Conservation (phyloP, 345 rosid genomes). For the Euphorbia pulcherrima region DNA sequence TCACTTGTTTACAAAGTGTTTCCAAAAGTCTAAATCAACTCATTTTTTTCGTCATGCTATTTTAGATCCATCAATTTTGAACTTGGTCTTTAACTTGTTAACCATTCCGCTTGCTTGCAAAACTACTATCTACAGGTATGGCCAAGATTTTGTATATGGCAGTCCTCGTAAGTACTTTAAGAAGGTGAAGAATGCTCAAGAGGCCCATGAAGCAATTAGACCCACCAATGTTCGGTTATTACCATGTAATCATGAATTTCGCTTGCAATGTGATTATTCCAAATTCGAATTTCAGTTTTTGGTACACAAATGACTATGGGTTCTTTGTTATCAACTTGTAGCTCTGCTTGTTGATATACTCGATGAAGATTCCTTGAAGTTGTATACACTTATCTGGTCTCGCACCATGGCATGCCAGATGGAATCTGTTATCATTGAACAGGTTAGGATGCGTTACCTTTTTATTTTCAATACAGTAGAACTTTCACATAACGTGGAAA, state of each 20-base stretch:
- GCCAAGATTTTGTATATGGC: slow-evolving; percentile 51
- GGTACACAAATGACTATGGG: slow-evolving; percentile 6
- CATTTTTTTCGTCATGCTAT: background rate
- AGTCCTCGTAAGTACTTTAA: slow-evolving; percentile 72
- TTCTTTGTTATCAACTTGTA: slow-evolving; percentile 34
- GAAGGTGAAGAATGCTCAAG: slow-evolving; percentile 97
- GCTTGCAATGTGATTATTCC: slow-evolving; percentile 13
- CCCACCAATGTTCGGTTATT: slow-evolving; percentile 76
- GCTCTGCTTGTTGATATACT: slow-evolving; percentile 63
- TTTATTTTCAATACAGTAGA: background rate
- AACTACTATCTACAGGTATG: slow-evolving; percentile 53
- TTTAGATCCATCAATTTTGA: background rate
- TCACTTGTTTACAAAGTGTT: slow-evolving; percentile 5
- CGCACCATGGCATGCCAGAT: slow-evolving; percentile 91
- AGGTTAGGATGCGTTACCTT: slow-evolving; percentile 42
- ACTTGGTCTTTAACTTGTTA: background rate
- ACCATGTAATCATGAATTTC: slow-evolving; percentile 56
- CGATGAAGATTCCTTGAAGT: slow-evolving; percentile 83
- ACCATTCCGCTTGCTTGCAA: background rate
- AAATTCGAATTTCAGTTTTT: slow-evolving; percentile 6
- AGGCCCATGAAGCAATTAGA: slow-evolving; percentile 99
- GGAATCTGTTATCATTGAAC: slow-evolving; percentile 68
- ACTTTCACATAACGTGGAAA: background rate
- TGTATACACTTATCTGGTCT: slow-evolving; percentile 90
- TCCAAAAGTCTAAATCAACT: background rate